Evolutionary conservation across 176 grass and related monocot species (phyloP), one percentile per base, ranked within the genome.

Genomic region (bread wheat (Triticum aestivum)): DNA sequence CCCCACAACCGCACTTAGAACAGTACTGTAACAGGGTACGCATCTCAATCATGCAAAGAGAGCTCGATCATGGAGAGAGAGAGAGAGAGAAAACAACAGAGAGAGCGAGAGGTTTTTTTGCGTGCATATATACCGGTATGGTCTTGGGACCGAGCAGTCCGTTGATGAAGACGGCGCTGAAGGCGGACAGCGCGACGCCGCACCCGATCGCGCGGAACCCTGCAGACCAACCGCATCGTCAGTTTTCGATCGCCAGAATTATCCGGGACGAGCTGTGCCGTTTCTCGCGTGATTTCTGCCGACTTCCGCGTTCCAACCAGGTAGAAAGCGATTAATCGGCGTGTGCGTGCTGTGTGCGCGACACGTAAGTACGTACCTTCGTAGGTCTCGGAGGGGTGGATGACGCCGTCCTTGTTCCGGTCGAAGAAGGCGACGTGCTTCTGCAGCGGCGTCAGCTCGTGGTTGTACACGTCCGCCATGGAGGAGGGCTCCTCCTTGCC

Each of bases 391-490:
- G 73, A n/a, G 6, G 90, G 86, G 77, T 85, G 85, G 86, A 95
- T 87, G 91, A 93, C 0, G 73, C 93, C 93, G 42, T 93, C 93
- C 78, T 93, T 95, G 84, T 95, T 74, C 4, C 90, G 35, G 81
- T 93, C 93, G 82, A 93, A 95, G 91, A 93, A 95, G 66, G 86
- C 89, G 65, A 95, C 90, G 88, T 95, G 91, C 77, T 47, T 38
- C 89, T 95, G 93, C 64, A 93, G 89, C 54, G 93, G 88, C 21
- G 93, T 93, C 70, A 91, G 64, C 24, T 94, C 89, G 54, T 62
- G 61, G 23, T 18, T 65, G 84, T 85, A 90, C 30, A 85, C 82
- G 34, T 88, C 85, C 56, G 83, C 88, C 85, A 47, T 52, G 58
- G 83, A 76, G 58, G 83, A 76, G 17, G 20, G 0, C 21, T 12